Conservation (phyloP, 1,284 basidiomycete genomes). For the Gomphus sp. region DNA sequence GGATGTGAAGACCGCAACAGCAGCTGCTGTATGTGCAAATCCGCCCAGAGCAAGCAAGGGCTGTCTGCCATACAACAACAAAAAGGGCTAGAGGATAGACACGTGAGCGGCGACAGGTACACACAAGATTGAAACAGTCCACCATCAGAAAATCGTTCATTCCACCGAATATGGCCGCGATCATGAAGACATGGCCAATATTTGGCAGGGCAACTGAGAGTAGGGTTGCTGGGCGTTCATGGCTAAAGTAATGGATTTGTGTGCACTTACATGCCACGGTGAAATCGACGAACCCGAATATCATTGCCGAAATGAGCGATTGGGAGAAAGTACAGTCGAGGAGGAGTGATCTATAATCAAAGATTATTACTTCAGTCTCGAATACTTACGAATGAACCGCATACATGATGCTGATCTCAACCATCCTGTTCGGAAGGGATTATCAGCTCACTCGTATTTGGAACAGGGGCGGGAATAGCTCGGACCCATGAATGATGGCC, state of each 20-base stretch:
- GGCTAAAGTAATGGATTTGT: background rate
- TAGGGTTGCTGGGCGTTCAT: background rate
- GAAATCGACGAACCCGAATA: slow-evolving; percentile 4
- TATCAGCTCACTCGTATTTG: background rate
- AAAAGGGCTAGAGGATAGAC: background rate
- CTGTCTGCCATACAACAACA: slow-evolving; percentile 7
- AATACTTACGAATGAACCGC: background rate
- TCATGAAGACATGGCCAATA: slow-evolving; percentile 1
- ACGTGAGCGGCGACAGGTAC: background rate
- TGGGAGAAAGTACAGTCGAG: background rate
- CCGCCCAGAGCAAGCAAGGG: slow-evolving; percentile 7
- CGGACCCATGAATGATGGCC: background rate
- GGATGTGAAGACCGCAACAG: background rate
- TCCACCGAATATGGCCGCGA: slow-evolving; percentile 4
- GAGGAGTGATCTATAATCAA: background rate
- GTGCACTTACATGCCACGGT: background rate
- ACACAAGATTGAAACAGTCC: background rate
- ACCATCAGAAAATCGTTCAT: slow-evolving; percentile 7
- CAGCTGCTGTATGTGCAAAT: slow-evolving; percentile 5
- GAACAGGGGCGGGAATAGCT: background rate
- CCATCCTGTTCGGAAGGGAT: background rate
- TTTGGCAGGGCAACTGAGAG: background rate
- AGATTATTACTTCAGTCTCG: background rate
- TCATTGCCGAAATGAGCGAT: background rate
- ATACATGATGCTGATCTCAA: slow-evolving; percentile 7